A percentile compares a stretch with the other conserved stretches of the same genome.
Evolutionary conservation across 306 rosid genomes (phyloP).

Genomic region (Pyrus betulifolia): DNA sequence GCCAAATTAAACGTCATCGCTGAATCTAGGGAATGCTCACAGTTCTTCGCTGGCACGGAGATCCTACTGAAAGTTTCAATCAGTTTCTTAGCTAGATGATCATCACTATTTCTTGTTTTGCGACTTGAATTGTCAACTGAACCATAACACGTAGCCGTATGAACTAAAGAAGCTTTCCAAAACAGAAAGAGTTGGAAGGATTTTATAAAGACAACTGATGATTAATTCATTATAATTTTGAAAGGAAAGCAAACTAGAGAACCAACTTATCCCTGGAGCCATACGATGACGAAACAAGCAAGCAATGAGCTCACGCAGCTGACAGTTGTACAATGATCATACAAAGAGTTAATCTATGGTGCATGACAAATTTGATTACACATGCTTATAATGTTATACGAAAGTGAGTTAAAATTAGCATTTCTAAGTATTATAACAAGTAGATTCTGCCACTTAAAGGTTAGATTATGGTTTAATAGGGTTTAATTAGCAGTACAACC

Average conservation of each 20-base stretch:
- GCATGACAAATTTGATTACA: not conserved
- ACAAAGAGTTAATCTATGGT: not conserved
- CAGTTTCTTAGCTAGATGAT: not conserved
- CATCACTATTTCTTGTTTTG: constrained; percentile 10
- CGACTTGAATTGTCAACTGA: constrained; percentile 15
- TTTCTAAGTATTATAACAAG: not conserved
- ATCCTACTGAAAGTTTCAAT: constrained; percentile 10
- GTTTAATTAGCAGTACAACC: not conserved
- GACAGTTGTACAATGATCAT: not conserved
- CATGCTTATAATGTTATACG: not conserved
- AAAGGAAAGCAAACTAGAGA: not conserved
- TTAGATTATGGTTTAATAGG: not conserved
- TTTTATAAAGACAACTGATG: not conserved
- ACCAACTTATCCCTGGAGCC: not conserved
- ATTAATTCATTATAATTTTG: not conserved
- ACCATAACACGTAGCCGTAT: not conserved
- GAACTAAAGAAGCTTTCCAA: constrained; percentile 16
- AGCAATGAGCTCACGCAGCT: not conserved
- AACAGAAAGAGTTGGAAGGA: not conserved
- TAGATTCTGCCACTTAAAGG: no score
- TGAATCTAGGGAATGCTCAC: constrained; percentile 5
- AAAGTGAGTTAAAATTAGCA: not conserved
- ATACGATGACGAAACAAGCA: not conserved
- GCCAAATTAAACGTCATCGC: not conserved
- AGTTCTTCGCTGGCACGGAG: not conserved